A percentile compares a stretch with the other conserved stretches of the same genome.
Conservation (phyloP, 768 basidiomycete species). For the Boletus speciosus region DNA sequence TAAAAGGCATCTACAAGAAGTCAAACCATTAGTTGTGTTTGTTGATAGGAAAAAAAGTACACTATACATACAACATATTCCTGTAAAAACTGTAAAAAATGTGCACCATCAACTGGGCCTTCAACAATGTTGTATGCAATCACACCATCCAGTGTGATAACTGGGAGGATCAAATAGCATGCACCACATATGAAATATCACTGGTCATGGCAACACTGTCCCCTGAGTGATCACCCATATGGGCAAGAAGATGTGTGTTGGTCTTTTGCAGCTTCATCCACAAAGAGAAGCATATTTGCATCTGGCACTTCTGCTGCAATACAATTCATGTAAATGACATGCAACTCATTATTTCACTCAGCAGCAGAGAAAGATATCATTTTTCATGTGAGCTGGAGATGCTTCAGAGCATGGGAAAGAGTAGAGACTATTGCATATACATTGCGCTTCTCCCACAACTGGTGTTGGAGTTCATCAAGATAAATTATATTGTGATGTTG, state of each 20-base stretch:
- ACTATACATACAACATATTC: constrained; percentile 4
- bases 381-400: too few species aligned
- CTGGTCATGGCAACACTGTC: neutral
- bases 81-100: constrained; percentile 3
- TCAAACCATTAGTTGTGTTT: too few species aligned
- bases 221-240: neutral
- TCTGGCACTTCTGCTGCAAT: constrained; percentile 9
- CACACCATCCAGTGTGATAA: constrained; percentile 5
- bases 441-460: too few species aligned
- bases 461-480: too few species aligned
- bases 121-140: too few species aligned
- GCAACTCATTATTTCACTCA: too few species aligned
- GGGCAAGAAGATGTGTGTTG: neutral
- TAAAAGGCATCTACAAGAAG: neutral
- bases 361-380: too few species aligned
- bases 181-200: constrained; percentile 5
- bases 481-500: too few species aligned
- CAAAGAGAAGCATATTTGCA: constrained; percentile 21
- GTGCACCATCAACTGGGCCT: neutral
- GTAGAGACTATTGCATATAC: too few species aligned
- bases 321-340: constrained; percentile 6
- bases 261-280: constrained; percentile 17
- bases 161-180: constrained; percentile 13
- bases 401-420: too few species aligned
- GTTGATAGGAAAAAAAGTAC: neutral